These are phyloP conservation scores for Hypoxylon sp. DNA, from an alignment of 2,329 filamentous ascomycete genomes.

Conservation along the genomic window DNA sequence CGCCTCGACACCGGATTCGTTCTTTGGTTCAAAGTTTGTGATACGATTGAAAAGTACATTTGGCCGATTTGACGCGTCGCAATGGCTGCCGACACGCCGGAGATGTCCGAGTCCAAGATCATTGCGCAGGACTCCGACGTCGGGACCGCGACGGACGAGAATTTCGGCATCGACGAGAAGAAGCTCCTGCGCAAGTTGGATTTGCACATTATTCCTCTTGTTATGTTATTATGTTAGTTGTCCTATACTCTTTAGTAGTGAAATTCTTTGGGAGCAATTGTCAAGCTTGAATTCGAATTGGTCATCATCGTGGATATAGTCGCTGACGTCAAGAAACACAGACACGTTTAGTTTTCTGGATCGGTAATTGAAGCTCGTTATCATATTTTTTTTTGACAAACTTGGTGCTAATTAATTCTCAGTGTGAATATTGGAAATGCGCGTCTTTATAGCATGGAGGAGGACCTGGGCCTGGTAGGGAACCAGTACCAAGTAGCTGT, in stretches of 20 bases:
- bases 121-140: constrained; percentile 16
- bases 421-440: constrained; percentile 79
- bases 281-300: neutral
- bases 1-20: too few species aligned
- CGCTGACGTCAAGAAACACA: constrained; percentile 22
- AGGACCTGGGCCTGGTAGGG: constrained; percentile 67
- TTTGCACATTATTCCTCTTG: constrained; percentile 68
- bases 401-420: constrained; percentile 11
- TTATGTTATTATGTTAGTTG: constrained; percentile 66
- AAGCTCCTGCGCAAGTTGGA: constrained; percentile 72
- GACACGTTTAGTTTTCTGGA: constrained; percentile 80
- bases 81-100: constrained; percentile 25
- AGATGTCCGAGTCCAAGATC: constrained; percentile 37
- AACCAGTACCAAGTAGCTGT: constrained; percentile 75
- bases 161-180: constrained; percentile 54
- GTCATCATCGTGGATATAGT: neutral
- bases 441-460: constrained; percentile 68
- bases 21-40: too few species aligned
- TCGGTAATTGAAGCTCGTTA: too few species aligned
- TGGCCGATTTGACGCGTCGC: too few species aligned
- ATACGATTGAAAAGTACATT: too few species aligned
- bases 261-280: neutral
- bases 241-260: neutral
- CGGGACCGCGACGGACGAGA: constrained; percentile 22
- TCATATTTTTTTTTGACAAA: too few species aligned